Conservation (phyloP, 139 green algal genomes). For the Closterium sp. region DNA sequence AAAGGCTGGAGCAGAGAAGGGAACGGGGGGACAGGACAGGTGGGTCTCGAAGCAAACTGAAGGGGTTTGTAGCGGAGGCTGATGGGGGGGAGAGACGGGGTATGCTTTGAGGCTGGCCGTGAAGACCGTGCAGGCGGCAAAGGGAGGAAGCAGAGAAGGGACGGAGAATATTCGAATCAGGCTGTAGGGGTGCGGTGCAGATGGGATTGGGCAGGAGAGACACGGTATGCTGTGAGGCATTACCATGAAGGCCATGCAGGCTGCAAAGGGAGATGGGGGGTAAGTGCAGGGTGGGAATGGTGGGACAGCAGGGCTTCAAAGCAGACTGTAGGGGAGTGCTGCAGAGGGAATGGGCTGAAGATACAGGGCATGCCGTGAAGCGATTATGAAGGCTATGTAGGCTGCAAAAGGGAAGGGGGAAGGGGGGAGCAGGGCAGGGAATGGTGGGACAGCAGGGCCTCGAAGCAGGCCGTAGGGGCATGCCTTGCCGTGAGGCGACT, state of each 20-base stretch:
- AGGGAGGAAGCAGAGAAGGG: neutral
- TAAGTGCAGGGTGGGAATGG: neutral
- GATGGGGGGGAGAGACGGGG: no score
- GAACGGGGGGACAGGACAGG: neutral
- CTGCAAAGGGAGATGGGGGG: neutral
- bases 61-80: no score
- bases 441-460: no score
- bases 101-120: neutral
- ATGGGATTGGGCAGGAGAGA: neutral
- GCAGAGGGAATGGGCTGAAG: neutral
- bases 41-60: no score
- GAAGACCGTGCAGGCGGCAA: neutral
- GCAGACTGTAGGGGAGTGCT: neutral
- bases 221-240: neutral
- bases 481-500: no score
- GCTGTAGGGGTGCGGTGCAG: neutral
- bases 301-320: neutral
- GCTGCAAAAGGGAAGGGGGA: no score
- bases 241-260: neutral
- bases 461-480: no score
- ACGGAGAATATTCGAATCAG: neutral
- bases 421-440: no score
- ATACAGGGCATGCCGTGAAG: neutral
- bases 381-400: neutral
- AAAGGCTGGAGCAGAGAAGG: no score